Evolutionary conservation across 495 filamentous ascomycete genomes (phyloP).

Genomic region (Penicillium cinerascens): DNA sequence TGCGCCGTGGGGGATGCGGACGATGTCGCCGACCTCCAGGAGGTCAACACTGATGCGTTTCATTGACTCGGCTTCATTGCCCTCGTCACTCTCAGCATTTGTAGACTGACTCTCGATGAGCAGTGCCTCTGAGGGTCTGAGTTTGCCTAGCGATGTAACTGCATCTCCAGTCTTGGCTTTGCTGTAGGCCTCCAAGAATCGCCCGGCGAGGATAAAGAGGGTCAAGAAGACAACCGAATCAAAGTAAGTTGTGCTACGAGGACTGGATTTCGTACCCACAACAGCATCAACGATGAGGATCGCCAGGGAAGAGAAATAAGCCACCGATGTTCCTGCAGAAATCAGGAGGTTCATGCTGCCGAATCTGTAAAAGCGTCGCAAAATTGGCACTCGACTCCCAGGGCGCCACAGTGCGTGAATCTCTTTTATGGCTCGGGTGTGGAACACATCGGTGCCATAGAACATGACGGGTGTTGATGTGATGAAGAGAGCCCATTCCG

Average conservation of each 20-base stretch:
- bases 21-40: conserved; percentile 78
- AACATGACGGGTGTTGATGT: conserved; percentile 89
- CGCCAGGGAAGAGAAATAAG: conserved; percentile 80
- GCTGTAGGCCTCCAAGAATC: conserved; percentile 85
- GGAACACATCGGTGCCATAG: conserved; percentile 83
- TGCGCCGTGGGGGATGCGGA: conserved; percentile 70
- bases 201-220: conserved; percentile 79
- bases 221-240: conserved; percentile 94
- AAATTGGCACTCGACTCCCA: conserved; percentile 70
- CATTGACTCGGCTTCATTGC: conserved; percentile 20
- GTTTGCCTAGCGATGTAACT: conserved; percentile 71
- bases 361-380: conserved; percentile 82
- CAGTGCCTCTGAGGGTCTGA: conserved; percentile 76
- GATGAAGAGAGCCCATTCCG: conserved; percentile 80
- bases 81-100: neutral
- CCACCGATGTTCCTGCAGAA: conserved; percentile 82
- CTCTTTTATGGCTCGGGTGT: conserved; percentile 74
- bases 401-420: conserved; percentile 74
- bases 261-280: conserved; percentile 26
- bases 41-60: conserved; percentile 61
- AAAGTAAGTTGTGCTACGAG: conserved; percentile 72
- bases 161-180: conserved; percentile 91
- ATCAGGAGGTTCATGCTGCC: conserved; percentile 97
- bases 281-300: conserved; percentile 69
- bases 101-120: conserved; percentile 45